These are phyloP conservation scores for Fusarium nurragi DNA, from an alignment of 2,329 filamentous ascomycete genomes.

Conservation along the genomic window DNA sequence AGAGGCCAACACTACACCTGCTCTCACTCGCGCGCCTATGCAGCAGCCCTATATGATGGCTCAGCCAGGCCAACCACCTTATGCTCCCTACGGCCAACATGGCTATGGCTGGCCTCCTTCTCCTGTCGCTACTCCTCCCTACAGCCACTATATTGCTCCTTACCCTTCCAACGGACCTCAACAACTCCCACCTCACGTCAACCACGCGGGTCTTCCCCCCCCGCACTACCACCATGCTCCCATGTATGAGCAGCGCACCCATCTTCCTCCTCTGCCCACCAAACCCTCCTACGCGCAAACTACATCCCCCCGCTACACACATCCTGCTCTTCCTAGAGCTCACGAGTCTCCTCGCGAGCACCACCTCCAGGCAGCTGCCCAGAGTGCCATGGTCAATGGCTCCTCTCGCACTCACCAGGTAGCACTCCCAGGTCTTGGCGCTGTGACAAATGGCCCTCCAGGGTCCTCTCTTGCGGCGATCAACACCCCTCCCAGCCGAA, in stretches of 20 bases:
- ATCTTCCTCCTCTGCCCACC: constrained; percentile 51
- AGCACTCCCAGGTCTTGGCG: constrained; percentile 55
- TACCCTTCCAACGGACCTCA: constrained; percentile 48
- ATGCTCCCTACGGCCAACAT: constrained; percentile 54
- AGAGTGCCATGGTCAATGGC: constrained; percentile 53
- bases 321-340: constrained; percentile 49
- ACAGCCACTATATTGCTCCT: constrained; percentile 56
- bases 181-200: constrained; percentile 42
- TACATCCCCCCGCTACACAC: constrained; percentile 44
- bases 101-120: constrained; percentile 66
- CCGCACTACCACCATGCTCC: constrained; percentile 45
- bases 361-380: constrained; percentile 56
- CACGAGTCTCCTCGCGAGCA: constrained; percentile 57
- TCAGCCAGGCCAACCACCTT: constrained; percentile 48
- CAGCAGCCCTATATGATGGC: constrained; percentile 55
- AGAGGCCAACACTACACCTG: constrained; percentile 81
- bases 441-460: constrained; percentile 46
- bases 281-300: constrained; percentile 49
- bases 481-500: constrained; percentile 57
- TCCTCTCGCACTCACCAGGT: constrained; percentile 53
- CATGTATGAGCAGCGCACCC: constrained; percentile 49
- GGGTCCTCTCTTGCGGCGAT: constrained; percentile 45
- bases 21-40: constrained; percentile 80
- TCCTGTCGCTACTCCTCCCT: constrained; percentile 64
- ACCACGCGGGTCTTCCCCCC: constrained; percentile 44